Evolutionary conservation across 208 protist species (phyloP).

Genomic region (Balamuthia mandrillaris): DNA sequence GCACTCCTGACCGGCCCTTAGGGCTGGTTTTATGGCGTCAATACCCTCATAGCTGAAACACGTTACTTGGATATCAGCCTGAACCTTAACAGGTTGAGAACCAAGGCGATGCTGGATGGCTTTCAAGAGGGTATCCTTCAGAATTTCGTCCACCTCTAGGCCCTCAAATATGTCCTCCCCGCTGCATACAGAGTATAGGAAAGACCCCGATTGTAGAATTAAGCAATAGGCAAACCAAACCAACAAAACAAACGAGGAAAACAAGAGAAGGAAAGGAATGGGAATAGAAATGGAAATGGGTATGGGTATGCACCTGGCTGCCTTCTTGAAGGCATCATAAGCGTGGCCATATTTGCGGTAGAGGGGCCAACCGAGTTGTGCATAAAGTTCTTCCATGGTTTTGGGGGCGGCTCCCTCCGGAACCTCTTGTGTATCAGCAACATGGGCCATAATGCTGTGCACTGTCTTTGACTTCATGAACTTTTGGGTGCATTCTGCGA

Average conservation of each 20-base stretch:
- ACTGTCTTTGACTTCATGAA: conserved; percentile 63
- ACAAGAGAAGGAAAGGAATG: no score
- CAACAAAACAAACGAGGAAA: no score
- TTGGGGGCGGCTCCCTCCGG: conserved; percentile 7
- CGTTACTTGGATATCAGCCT: conserved; percentile 94
- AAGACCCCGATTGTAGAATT: no score
- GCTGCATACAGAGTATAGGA: no score
- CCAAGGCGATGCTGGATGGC: conserved; percentile 77
- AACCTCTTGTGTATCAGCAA: conserved; percentile 76
- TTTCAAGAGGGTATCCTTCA: conserved; percentile 66
- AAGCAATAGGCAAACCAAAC: no score
- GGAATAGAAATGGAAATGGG: no score
- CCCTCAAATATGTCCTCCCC: conserved; percentile 30
- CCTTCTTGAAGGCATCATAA: conserved; percentile 80
- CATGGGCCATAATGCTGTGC: conserved; percentile 92
- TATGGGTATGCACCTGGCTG: no score
- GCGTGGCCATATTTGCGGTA: conserved; percentile 78
- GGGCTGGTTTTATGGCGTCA: conserved; percentile 91
- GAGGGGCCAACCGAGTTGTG: conserved; percentile 80
- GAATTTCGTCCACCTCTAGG: no score
- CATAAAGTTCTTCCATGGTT: conserved; percentile 74
- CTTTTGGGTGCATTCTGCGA: not conserved
- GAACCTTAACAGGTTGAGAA: conserved; percentile 84
- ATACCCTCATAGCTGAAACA: conserved; percentile 97
- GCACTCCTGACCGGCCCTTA: conserved; percentile 80